phyloP scores from a whole-genome alignment of 2,329 filamentous ascomycete genomes.

The Penicillium sp. region DNA sequence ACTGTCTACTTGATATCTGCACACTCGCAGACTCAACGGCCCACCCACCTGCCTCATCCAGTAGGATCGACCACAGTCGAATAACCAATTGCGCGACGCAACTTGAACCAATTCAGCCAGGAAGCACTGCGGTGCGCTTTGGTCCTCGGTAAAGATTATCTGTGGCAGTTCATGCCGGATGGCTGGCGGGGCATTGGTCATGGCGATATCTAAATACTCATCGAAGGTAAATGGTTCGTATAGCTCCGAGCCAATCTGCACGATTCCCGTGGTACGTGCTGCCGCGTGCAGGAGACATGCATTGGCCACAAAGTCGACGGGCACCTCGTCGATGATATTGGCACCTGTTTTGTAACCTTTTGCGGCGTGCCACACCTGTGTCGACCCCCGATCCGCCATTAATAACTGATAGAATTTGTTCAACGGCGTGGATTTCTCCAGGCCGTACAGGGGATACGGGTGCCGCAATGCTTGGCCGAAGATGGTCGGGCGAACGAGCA shows the following conservation, averaged over 20 bases:
- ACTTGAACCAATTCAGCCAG: slow-evolving; percentile 32
- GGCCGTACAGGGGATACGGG: slow-evolving; percentile 30
- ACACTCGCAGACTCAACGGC: slow-evolving; percentile 25
- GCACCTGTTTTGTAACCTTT: slow-evolving; percentile 25
- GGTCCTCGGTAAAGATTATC: slow-evolving; percentile 28
- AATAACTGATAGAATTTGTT: slow-evolving; percentile 28
- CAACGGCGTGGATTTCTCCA: slow-evolving; percentile 29
- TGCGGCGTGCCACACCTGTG: slow-evolving; percentile 30
- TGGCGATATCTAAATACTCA: slow-evolving; percentile 19
- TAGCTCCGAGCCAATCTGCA: slow-evolving; percentile 28
- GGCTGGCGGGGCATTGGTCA: slow-evolving; percentile 18
- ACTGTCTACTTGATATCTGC: slow-evolving; percentile 23
- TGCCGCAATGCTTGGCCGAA: slow-evolving; percentile 28
- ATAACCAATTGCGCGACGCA: slow-evolving; percentile 30
- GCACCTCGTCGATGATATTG: slow-evolving; percentile 32
- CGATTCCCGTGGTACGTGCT: slow-evolving; percentile 26
- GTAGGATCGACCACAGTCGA: slow-evolving; percentile 32
- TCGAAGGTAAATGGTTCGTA: slow-evolving; percentile 30
- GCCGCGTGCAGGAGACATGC: slow-evolving; percentile 29
- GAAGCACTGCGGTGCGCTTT: slow-evolving; percentile 24
- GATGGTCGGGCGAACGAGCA: slow-evolving; percentile 30
- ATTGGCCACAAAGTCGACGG: slow-evolving; percentile 33
- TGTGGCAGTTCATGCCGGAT: slow-evolving; percentile 22
- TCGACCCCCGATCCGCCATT: slow-evolving; percentile 22
- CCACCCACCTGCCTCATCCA: slow-evolving; percentile 31